Conservation (phyloP, 495 filamentous ascomycete species). For the Lophiostoma macrostomum region DNA sequence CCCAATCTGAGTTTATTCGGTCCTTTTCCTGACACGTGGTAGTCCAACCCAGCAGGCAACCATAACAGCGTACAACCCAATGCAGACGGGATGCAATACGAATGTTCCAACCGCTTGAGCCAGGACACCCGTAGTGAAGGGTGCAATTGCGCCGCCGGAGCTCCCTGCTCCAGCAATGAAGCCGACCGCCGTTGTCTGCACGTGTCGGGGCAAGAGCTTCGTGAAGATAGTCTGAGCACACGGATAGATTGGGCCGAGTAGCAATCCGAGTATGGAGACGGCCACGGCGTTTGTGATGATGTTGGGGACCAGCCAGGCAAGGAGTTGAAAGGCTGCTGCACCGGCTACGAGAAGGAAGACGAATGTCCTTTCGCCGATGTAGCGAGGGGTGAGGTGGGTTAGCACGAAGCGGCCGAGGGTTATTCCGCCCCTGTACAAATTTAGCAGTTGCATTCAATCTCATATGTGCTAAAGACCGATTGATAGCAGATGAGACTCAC, state of each 20-base stretch:
- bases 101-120: constrained; percentile 67
- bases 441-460: too few relatives aligned
- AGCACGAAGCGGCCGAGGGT: constrained; percentile 69
- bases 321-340: constrained; percentile 62
- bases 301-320: constrained; percentile 69
- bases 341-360: constrained; percentile 59
- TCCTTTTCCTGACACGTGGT: constrained; percentile 55
- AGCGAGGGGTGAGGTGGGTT: constrained; percentile 57
- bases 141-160: constrained; percentile 69
- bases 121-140: constrained; percentile 70
- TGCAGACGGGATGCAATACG: constrained; percentile 69
- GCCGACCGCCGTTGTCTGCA: constrained; percentile 65
- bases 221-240: constrained; percentile 67
- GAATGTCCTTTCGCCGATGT: constrained; percentile 65
- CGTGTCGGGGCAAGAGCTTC: constrained; percentile 55
- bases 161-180: constrained; percentile 72
- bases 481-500: constrained; percentile 33
- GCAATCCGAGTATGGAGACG: constrained; percentile 66
- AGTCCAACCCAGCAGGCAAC: constrained; percentile 59
- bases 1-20: constrained; percentile 36
- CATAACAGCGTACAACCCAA: constrained; percentile 69
- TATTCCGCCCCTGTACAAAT: constrained; percentile 50
- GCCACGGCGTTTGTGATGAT: constrained; percentile 46
- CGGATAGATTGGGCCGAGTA: constrained; percentile 77
- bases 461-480: too few relatives aligned